Evolutionary conservation across 2,329 filamentous ascomycete species (phyloP), one percentile per base, ranked within the genome.

Genomic region (Phaeomoniella chlamydospora): DNA sequence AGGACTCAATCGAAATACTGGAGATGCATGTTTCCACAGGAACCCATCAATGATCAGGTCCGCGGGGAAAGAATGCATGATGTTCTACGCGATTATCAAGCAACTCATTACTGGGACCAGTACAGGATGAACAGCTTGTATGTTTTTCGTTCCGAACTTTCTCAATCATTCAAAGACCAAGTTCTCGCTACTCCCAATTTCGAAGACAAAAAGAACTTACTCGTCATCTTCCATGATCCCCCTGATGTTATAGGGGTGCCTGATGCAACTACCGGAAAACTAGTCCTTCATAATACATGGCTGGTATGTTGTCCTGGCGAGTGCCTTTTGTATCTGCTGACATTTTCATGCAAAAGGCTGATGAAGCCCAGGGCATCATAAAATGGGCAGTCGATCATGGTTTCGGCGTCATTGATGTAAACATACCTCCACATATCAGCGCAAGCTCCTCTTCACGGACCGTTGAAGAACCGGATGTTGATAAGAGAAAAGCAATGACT

Each of bases 341-440:
- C 37, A 13, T 9, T 39, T 41, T 16, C 42, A 56, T 54, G 44
- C 61, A 14, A 31, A 59, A 94, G 86, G 75, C 82, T 61, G 87
- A 96, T 66, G 72, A 75, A 34, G 71, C 86, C 33, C 75, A 77
- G 50, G 72, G 76, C 17, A 94, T 94, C 54, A 74, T 94, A 43
- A 76, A 80, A 40, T 94, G 86, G 85, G 85, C 85, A 0, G 58
- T 77, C 14, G 61, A 68, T n/a, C 71, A 84, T 39, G 74, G 71
- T 12, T 93, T 88, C 49, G 84, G 77, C 2, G 74, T 96, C 15
- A 80, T 98, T 48, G 90, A 98, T 53, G 73, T 94, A 39, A 96
- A 96, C 45, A 70, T 98, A 2, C 88, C 88, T 0, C 79, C 78
- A 43, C 74, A 86, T 48, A 66, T 87, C 34, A 77, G 14, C 11